Evolutionary conservation across 1,284 basidiomycete species (phyloP), one percentile per base, ranked within the genome.

Genomic region (Austroboletus novae-zelandiae): DNA sequence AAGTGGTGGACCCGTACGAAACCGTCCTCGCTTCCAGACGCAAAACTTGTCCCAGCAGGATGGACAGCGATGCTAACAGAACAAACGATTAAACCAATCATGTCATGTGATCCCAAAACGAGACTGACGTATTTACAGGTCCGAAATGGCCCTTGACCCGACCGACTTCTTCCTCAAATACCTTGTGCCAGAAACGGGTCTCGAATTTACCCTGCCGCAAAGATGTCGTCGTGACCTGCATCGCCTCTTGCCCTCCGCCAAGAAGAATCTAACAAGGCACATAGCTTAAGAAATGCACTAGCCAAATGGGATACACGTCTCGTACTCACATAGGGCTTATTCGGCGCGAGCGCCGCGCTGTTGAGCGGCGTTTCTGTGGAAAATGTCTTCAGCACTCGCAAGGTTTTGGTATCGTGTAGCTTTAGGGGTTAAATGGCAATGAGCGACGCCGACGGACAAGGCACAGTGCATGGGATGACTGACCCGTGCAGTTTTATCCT

Each of bases 141-240:
- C 96, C 96, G 72, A 98, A 94, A 68, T 97, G 94, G 20, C 94
- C 94, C 70, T 94, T 98, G 54, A 99, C 94, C 35, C 95, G 84
- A 20, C 95, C 94, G 53, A 98, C 89, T 71, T 99, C 96, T 77
- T 99, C 96, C 71, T 98, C 96, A 62, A 98, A 94, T 40, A 99
- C 81, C 66, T 91, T 94, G 78, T 99, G 96, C 94, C 94, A 99
- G 77, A 99, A 98, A 43, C 95, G 81, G 4, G 94, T 94, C 75
- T 99, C 97, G 71, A 99, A 99, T 72, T 97, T 96, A 37, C 96
- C 97, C 69, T 97, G 92, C 50, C 96, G 84, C 34, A 86, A 70
- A 7, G 91, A 93, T 2, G 96, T 99, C 5, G 94, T 98, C 14
- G 97, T 98, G 50, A 99, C 96, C 64, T 78, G 89, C 94, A 96